A percentile compares a stretch with the other conserved stretches of the same genome.
Evolutionary conservation across 768 basidiomycete species (phyloP).

Genomic region (Ramaria rubella): DNA sequence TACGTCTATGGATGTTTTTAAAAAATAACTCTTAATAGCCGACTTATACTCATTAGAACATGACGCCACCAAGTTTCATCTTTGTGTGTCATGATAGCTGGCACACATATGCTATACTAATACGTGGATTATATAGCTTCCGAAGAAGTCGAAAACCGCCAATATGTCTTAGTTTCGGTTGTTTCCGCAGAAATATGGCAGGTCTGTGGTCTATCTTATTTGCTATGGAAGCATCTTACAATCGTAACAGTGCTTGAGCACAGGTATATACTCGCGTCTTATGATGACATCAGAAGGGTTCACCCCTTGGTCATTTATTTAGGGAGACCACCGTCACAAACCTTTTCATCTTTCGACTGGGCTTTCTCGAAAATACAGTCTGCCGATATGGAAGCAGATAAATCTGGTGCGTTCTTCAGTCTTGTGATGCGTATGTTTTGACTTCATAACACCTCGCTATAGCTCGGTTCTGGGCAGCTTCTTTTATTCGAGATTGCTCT

Average conservation of each 20-base stretch:
- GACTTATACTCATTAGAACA: background rate
- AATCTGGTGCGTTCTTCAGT: background rate
- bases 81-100: background rate
- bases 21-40: background rate
- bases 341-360: conserved; percentile 5
- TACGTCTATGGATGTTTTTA: background rate
- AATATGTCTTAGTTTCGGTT: conserved; percentile 1
- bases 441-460: background rate
- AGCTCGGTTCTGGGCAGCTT: background rate
- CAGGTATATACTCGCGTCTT: background rate
- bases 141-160: conserved; percentile 1
- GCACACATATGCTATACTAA: background rate
- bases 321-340: conserved; percentile 3
- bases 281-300: background rate
- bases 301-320: background rate
- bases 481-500: conserved; percentile 5
- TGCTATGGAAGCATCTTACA: background rate
- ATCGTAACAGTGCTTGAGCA: background rate
- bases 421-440: background rate
- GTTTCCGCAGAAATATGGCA: conserved; percentile 5
- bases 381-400: background rate
- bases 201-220: background rate
- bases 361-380: background rate
- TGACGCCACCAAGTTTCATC: conserved; percentile 4
- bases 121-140: background rate